Conservation (phyloP, 495 filamentous ascomycete species). For the Xylaria acuta region DNA sequence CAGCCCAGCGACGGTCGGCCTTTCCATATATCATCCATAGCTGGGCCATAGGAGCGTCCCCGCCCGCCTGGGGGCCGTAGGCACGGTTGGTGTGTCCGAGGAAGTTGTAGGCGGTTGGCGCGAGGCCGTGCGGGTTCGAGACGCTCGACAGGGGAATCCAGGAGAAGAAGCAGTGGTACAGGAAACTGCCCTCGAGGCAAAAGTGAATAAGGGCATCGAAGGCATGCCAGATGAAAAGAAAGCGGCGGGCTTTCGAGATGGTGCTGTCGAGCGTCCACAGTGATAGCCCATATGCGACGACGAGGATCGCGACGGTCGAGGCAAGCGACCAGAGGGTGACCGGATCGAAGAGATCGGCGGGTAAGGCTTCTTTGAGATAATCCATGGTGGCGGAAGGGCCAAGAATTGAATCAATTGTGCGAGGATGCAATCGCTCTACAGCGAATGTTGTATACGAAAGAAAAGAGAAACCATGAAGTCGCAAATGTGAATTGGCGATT, state of each 20-base stretch:
- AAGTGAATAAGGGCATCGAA: constrained; percentile 92
- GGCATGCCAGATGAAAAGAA: constrained; percentile 93
- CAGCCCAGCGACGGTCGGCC: constrained; percentile 84
- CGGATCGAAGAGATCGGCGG: constrained; percentile 56
- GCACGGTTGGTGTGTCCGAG: constrained; percentile 56
- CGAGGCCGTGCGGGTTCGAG: constrained; percentile 34
- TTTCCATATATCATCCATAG: constrained; percentile 94
- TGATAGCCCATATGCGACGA: constrained; percentile 53
- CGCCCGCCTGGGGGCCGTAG: constrained; percentile 77
- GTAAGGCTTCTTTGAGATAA: constrained; percentile 35
- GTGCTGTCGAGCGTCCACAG: constrained; percentile 46
- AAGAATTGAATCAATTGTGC: background rate
- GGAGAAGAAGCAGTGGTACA: constrained; percentile 91
- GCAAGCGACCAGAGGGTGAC: constrained; percentile 61
- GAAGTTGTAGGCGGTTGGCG: constrained; percentile 52
- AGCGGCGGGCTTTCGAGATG: constrained; percentile 54
- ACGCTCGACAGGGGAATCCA: constrained; percentile 52
- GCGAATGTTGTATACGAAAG: background rate
- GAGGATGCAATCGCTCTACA: background rate
- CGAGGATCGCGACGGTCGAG: constrained; percentile 56
- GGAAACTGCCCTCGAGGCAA: constrained; percentile 85
- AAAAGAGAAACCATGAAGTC: background rate
- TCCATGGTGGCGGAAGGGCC: constrained; percentile 25
- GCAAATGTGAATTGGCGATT: background rate
- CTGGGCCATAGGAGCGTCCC: constrained; percentile 62